phyloP scores from a whole-genome alignment of 1,284 basidiomycete genomes.

The Meira miltonrushii region DNA sequence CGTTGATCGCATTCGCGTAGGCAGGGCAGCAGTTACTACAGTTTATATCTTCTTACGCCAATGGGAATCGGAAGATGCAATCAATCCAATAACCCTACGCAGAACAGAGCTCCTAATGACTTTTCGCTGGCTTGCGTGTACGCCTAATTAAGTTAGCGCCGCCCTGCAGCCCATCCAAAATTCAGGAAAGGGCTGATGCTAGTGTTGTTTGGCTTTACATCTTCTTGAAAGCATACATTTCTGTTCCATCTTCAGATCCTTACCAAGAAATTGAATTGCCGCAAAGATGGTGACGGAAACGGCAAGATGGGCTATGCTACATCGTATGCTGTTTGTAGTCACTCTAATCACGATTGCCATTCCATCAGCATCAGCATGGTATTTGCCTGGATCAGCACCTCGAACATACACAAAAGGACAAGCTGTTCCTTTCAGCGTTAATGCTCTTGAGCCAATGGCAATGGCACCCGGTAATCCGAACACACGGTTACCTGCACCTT shows the following conservation, averaged over 20 bases:
- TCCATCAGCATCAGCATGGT: conserved; percentile 33
- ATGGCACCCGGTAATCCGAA: conserved; percentile 24
- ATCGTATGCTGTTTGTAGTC: background rate
- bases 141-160: too few species aligned
- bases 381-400: conserved; percentile 54
- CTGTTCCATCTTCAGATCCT: too few species aligned
- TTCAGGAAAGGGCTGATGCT: background rate
- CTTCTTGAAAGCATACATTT: background rate
- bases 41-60: too few species aligned
- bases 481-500: background rate
- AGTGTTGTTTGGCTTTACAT: background rate
- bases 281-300: background rate
- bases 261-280: background rate
- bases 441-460: conserved; percentile 50
- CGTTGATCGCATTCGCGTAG: too few species aligned
- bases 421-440: conserved; percentile 50
- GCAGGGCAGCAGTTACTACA: too few species aligned
- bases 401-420: conserved; percentile 50
- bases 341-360: background rate
- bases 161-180: background rate
- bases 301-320: background rate
- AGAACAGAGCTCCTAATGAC: too few species aligned
- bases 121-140: too few species aligned
- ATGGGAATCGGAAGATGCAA: too few species aligned
- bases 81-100: too few species aligned